Evolutionary conservation across 139 green algal species (phyloP).

Genomic region (Chlamydomonas asymmetrica): DNA sequence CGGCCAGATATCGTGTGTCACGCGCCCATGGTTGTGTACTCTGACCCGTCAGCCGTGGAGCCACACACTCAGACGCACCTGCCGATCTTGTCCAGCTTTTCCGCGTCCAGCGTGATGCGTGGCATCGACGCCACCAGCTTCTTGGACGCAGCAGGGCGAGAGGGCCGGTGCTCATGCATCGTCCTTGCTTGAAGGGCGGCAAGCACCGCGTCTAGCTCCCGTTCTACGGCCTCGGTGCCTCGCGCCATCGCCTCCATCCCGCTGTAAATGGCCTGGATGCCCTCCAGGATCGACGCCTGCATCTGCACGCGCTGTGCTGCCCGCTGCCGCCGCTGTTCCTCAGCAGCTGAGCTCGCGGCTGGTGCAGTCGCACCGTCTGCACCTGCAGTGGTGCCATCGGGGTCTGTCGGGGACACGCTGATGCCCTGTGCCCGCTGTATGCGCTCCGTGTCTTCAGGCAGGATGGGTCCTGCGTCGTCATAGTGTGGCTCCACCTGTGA

Average conservation of each 20-base stretch:
- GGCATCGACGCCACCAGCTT: constrained; percentile 22
- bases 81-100: constrained; percentile 7
- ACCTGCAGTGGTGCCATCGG: neutral
- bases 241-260: constrained; percentile 17
- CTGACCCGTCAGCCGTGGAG: neutral
- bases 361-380: neutral
- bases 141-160: constrained; percentile 10
- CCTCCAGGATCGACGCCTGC: constrained; percentile 21
- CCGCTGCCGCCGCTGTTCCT: neutral
- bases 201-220: constrained; percentile 27
- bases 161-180: neutral
- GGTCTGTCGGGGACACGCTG: neutral
- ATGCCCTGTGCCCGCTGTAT: constrained; percentile 4
- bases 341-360: neutral
- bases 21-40: no score
- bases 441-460: constrained; percentile 17
- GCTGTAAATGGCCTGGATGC: constrained; percentile 29
- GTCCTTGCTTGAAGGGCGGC: constrained; percentile 5
- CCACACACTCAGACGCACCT: constrained; percentile 1
- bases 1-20: no score
- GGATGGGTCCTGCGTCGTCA: constrained; percentile 26
- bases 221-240: constrained; percentile 25
- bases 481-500: neutral
- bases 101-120: constrained; percentile 17
- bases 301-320: constrained; percentile 8